Base-by-base conservation (phyloP, 2,329 filamentous ascomycete genomes). In the Colletotrichum godetiae region DNA sequence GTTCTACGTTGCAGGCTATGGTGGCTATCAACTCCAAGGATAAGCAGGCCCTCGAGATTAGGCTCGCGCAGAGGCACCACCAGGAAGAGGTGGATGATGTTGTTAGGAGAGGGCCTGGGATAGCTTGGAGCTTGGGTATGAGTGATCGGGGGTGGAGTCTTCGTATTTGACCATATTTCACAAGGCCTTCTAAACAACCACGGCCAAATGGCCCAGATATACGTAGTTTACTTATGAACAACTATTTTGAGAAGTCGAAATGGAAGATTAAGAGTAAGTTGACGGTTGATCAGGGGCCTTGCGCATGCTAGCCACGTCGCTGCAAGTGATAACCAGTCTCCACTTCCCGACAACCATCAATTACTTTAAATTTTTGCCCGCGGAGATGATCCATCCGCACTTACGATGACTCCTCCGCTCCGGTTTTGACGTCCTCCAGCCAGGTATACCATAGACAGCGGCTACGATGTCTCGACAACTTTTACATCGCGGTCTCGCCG, bases 141-240 rank as follows among this genome's bases (percentile, higher is more conserved):
- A 33, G 42, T 33, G 62, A 70, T 2, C 5, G 6, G 1, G 62
- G 68, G 7, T 70, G 68, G 62, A 27, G 24, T 13, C 62, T 67
- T 5, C 27, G 27, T 29, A 29, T 29, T 29, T n/a, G n/a, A n/a
- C n/a, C n/a, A n/a, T n/a, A n/a, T n/a, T n/a, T n/a, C n/a, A n/a
- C n/a, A n/a, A n/a, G n/a, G n/a, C n/a, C n/a, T n/a, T n/a, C n/a
- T n/a, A n/a, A n/a, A n/a, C n/a, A n/a, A n/a, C n/a, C n/a, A n/a
- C n/a, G n/a, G n/a, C n/a, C n/a, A n/a, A n/a, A n/a, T n/a, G n/a
- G n/a, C n/a, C n/a, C n/a, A n/a, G n/a, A n/a, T n/a, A n/a, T n/a
- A n/a, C n/a, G n/a, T n/a, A n/a, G n/a, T n/a, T n/a, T n/a, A n/a
- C n/a, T n/a, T n/a, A n/a, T n/a, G n/a, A n/a, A n/a, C n/a, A n/a